phyloP scores from a whole-genome alignment of 1,284 basidiomycete genomes.

The Cutaneotrichosporon sp. region DNA sequence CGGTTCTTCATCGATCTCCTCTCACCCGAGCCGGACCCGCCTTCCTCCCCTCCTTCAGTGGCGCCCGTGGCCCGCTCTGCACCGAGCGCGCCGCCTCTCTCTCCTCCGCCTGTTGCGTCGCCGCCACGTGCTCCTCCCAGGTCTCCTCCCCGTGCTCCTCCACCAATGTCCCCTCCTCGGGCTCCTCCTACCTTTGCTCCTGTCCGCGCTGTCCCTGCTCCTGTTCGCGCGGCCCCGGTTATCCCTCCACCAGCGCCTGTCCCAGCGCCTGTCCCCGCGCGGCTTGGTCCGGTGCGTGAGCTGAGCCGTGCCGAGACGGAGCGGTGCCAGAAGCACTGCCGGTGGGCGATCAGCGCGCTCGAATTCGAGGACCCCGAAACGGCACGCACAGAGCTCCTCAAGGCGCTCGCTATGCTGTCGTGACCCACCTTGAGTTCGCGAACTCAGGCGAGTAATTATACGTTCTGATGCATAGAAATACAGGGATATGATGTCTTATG shows the following conservation, averaged over 20 bases:
- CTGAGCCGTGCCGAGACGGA: slow-evolving; percentile 57
- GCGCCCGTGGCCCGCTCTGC: slow-evolving; percentile 9
- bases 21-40: slow-evolving; percentile 21
- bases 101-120: neutral
- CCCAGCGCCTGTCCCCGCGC: slow-evolving; percentile 5
- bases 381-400: slow-evolving; percentile 72
- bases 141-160: neutral
- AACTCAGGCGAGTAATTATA: too few species aligned
- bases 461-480: neutral
- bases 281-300: slow-evolving; percentile 16
- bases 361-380: slow-evolving; percentile 88
- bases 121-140: neutral
- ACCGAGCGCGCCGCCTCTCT: neutral
- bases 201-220: too few species aligned
- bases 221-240: neutral
- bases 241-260: neutral
- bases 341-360: slow-evolving; percentile 83
- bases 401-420: slow-evolving; percentile 67
- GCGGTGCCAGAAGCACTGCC: slow-evolving; percentile 81
- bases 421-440: neutral
- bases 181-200: neutral
- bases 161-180: neutral
- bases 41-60: slow-evolving; percentile 15
- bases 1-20: slow-evolving; percentile 3
- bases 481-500: neutral